These are phyloP conservation scores for Ogataea parapolymorpha DNA, from an alignment of 805 yeast species.

Conservation along the genomic window DNA sequence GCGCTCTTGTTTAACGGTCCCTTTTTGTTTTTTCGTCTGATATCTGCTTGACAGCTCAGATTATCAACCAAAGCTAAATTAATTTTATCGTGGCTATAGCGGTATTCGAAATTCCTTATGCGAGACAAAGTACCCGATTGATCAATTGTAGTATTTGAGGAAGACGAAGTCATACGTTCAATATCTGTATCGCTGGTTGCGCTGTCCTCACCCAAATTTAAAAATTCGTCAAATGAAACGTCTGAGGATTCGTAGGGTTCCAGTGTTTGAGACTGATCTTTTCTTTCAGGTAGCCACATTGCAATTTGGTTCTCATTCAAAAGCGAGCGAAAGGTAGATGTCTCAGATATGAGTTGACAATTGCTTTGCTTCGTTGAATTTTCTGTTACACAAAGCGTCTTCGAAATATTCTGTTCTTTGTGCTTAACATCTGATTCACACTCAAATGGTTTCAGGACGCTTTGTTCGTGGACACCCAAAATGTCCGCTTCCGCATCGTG, in stretches of 20 bases:
- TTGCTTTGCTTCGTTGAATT: constrained; percentile 2
- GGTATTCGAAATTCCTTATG: constrained; percentile 24
- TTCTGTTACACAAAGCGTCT: too few relatives aligned
- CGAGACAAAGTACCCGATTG: constrained; percentile 4
- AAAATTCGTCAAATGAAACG: constrained; percentile 20
- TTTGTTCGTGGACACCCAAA: constrained; percentile 16
- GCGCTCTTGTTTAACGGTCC: constrained; percentile 33
- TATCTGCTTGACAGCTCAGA: not conserved
- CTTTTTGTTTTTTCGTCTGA: constrained; percentile 7
- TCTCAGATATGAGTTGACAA: constrained; percentile 25
- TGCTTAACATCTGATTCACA: not conserved
- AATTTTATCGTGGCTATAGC: constrained; percentile 27
- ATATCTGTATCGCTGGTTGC: not conserved
- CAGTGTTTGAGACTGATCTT: not conserved
- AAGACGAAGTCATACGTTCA: not conserved
- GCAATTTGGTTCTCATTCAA: constrained; percentile 11
- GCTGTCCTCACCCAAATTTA: constrained; percentile 20
- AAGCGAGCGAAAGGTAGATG: constrained; percentile 24
- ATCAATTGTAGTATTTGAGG: constrained; percentile 2
- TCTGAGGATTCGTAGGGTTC: constrained; percentile 3
- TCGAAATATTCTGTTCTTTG: not conserved
- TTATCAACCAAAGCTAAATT: constrained; percentile 29
- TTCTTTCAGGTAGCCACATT: not conserved
- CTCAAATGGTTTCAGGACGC: constrained; percentile 2
- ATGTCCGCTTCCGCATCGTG: constrained; percentile 18